Conservation (phyloP, 2,329 filamentous ascomycete species). For the Fusarium tupiense region DNA sequence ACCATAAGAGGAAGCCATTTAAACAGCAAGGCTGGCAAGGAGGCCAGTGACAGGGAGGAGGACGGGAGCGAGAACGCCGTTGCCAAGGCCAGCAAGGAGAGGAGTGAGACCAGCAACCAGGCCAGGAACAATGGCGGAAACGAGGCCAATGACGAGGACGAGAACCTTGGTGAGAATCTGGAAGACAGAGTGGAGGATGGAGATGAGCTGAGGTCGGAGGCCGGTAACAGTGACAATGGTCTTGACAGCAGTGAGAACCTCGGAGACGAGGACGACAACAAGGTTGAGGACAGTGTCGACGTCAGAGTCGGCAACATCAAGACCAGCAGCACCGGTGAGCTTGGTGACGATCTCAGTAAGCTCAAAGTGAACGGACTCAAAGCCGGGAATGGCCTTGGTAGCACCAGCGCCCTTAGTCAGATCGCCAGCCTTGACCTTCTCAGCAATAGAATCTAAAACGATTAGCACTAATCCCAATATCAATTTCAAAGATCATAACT, state of each 20-base stretch:
- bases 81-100: conserved; percentile 41
- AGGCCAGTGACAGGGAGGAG: conserved; percentile 40
- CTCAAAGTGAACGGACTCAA: conserved; percentile 31
- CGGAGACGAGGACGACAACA: conserved; percentile 31
- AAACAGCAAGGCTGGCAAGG: conserved; percentile 32
- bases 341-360: conserved; percentile 40
- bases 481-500: neutral
- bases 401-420: conserved; percentile 37
- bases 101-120: conserved; percentile 40
- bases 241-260: conserved; percentile 39
- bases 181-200: conserved; percentile 44
- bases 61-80: conserved; percentile 40
- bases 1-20: neutral
- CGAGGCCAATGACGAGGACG: conserved; percentile 35
- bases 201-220: conserved; percentile 38
- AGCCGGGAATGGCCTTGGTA: conserved; percentile 16
- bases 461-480: neutral
- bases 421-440: conserved; percentile 35
- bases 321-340: conserved; percentile 34
- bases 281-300: conserved; percentile 39
- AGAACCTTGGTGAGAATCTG: conserved; percentile 41
- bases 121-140: conserved; percentile 38
- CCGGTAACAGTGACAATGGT: conserved; percentile 37
- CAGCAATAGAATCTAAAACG: conserved; percentile 17
- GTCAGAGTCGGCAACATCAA: conserved; percentile 36